phyloP scores from a whole-genome alignment of 768 basidiomycete genomes.

The Myochromella boudieri region DNA sequence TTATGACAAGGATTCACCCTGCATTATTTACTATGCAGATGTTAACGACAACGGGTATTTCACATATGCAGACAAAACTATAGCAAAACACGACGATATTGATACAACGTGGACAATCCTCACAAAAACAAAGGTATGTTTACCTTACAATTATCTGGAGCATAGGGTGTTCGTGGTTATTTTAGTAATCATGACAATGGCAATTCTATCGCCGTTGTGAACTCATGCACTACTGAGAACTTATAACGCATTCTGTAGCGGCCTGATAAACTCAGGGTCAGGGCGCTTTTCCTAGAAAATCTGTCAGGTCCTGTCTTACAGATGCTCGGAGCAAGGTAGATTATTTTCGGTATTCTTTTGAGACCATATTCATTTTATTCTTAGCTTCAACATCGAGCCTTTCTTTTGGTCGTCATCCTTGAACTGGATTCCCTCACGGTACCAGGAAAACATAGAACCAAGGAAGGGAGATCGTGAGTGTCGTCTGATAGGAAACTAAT shows the following conservation, averaged over 20 bases:
- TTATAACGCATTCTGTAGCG: too few species aligned
- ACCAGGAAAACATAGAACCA: constrained; percentile 45
- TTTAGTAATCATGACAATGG: too few species aligned
- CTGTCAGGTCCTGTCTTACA: constrained; percentile 52
- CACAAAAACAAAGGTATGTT: constrained; percentile 33
- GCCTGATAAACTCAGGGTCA: constrained; percentile 38
- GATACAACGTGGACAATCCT: constrained; percentile 39
- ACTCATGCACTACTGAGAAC: too few species aligned
- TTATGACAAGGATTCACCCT: constrained; percentile 25
- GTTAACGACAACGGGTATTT: constrained; percentile 39
- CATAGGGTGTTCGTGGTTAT: too few species aligned
- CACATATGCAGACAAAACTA: constrained; percentile 24
- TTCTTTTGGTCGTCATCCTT: constrained; percentile 68
- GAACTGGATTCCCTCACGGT: constrained; percentile 69
- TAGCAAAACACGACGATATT: constrained; percentile 21
- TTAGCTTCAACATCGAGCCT: constrained; percentile 60
- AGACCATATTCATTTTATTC: background rate
- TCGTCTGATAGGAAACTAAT: background rate
- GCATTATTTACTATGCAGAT: constrained; percentile 39
- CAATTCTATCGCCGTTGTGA: too few species aligned
- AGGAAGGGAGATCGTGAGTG: constrained; percentile 54
- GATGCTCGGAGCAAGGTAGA: constrained; percentile 60
- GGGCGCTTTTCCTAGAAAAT: constrained; percentile 53
- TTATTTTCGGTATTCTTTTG: background rate
- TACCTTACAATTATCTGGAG: background rate